These are phyloP conservation scores for Lachnellula suecica DNA, from an alignment of 2,329 filamentous ascomycete species.

Conservation along the genomic window DNA sequence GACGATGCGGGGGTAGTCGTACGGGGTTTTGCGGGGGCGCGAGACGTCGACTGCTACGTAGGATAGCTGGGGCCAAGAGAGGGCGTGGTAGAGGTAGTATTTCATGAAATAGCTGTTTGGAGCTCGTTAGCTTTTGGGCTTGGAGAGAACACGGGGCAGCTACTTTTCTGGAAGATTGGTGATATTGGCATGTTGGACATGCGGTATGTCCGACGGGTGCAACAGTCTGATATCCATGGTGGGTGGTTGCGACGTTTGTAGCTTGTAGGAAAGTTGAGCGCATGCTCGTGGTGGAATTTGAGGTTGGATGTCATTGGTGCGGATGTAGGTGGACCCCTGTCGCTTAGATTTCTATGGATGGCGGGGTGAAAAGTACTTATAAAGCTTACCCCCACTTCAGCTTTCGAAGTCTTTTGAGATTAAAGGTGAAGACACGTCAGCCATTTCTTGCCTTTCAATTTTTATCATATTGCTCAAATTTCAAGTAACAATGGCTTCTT, in stretches of 20 bases:
- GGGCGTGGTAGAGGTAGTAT: constrained; percentile 98
- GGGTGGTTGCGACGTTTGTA: constrained; percentile 19
- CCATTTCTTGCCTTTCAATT: background rate
- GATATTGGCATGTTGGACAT: constrained; percentile 97
- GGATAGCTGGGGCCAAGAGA: constrained; percentile 96
- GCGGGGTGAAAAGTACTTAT: constrained; percentile 16
- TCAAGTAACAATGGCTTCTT: constrained; percentile 8
- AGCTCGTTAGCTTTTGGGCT: constrained; percentile 5
- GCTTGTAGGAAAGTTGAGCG: background rate
- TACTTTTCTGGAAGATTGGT: constrained; percentile 94
- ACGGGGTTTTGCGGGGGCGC: constrained; percentile 71
- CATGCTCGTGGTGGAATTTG: background rate
- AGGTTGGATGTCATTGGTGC: constrained; percentile 7
- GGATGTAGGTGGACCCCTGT: constrained; percentile 1
- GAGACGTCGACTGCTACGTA: constrained; percentile 94
- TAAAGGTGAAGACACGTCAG: no score
- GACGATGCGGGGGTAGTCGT: constrained; percentile 95
- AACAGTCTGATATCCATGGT: constrained; percentile 90
- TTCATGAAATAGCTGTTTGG: constrained; percentile 82
- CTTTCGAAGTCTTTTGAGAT: no score
- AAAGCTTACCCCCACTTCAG: no score
- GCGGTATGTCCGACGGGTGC: constrained; percentile 77
- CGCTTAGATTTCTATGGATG: constrained; percentile 1
- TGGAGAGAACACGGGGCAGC: background rate
- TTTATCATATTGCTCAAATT: background rate